Evolutionary conservation across 75 land plant genomes (phyloP).

Genomic region (Adiantum capillusveneris): DNA sequence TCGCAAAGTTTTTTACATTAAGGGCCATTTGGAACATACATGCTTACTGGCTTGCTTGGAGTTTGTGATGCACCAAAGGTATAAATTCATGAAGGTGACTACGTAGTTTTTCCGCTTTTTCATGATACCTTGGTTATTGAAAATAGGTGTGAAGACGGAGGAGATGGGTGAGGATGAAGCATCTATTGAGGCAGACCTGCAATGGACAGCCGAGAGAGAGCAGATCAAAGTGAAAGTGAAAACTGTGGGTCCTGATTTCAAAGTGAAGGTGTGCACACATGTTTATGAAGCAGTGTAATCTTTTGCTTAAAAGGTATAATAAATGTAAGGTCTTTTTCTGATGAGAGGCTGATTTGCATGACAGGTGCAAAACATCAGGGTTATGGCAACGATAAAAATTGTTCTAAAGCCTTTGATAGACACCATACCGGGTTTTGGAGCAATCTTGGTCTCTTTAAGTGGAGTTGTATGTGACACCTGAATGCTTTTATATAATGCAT

Average conservation of each 20-base stretch:
- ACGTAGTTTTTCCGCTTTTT: too few species aligned
- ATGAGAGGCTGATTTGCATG: neutral
- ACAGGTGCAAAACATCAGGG: conserved; percentile 24
- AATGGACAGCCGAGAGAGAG: conserved; percentile 23
- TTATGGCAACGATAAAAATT: conserved; percentile 20
- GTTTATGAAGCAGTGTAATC: neutral
- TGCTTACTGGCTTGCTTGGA: neutral
- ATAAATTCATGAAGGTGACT: too few species aligned
- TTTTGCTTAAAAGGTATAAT: neutral
- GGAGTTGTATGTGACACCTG: conserved; percentile 35
- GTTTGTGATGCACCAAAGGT: too few species aligned
- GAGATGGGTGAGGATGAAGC: conserved; percentile 25
- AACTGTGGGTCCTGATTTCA: conserved; percentile 29
- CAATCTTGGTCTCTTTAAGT: conserved; percentile 21
- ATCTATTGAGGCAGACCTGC: conserved; percentile 22
- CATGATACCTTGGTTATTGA: too few species aligned
- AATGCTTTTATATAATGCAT: too few species aligned
- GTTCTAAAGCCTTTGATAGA: conserved; percentile 37
- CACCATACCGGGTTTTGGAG: conserved; percentile 34
- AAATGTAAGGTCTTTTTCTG: neutral
- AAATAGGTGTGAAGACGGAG: conserved; percentile 25
- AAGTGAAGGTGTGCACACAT: conserved; percentile 17
- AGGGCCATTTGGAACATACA: neutral
- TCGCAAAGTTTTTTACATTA: too few species aligned
- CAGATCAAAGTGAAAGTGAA: conserved; percentile 16